Base-by-base conservation (phyloP, 2,329 filamentous ascomycete genomes). In the Zalaria obscura region DNA sequence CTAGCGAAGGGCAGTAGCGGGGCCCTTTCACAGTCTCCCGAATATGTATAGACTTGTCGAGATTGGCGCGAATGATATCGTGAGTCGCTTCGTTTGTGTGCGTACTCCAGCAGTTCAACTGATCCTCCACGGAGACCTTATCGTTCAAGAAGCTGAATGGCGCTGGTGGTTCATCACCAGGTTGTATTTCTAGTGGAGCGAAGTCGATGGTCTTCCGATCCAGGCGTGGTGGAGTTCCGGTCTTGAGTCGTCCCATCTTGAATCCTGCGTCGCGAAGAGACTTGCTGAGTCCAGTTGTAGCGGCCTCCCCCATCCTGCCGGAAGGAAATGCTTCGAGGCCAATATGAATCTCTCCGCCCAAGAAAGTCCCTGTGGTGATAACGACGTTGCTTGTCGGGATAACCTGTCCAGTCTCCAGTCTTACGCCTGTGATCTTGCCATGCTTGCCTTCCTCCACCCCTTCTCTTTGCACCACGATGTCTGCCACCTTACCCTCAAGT, bases 21-120 rank as follows among this genome's bases (percentile, higher is more conserved):
- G 91, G 91, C 0, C 91, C 91, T 55, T 86, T 91, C 40, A 98
- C 84, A 0, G 86, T 89, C 60, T 98, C 91, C 25, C 91, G 78
- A 47, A 98, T 96, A 57, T 98, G 91, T 31, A 98, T 83, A 1
- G 86, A 93, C 57, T 94, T 93, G 56, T 93, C 83, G n/a, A 98
- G 75, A 55, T 96, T 95, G 5, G 76, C 75, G 36, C 86, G 77
- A 45, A 95, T 81, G 39, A 98, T 75, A 10, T 83, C 76, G 61
- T 98, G 91, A 0, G 86, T 78, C 4, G 70, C 73, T 38, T 79
- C 70, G 55, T 94, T 96, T 25, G 91, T 98, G 55, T 88, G 77
- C 1, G 89, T 95, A 43, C 79, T 76, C 69, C 85, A 79, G 65
- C 88, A 95, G n/a, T 76, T 70, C 32, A 96, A 68, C 62, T 98